Evolutionary conservation across 768 basidiomycete species (phyloP).

Genomic region (Neoboletus brunneissimus): DNA sequence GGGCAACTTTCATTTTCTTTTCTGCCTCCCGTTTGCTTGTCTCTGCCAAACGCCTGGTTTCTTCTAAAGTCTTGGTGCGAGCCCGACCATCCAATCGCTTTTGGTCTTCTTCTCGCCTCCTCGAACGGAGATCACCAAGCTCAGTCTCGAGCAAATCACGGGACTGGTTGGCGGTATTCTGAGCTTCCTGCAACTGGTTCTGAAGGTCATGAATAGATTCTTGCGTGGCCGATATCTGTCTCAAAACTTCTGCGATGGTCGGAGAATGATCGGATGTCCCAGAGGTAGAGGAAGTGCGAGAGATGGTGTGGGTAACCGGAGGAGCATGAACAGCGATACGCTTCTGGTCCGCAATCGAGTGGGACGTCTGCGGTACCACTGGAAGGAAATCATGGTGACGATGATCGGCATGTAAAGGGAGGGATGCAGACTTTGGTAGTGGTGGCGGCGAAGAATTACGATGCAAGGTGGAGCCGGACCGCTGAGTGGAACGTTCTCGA

Average conservation of each 20-base stretch:
- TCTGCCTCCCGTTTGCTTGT: slow-evolving; percentile 79
- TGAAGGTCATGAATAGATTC: slow-evolving; percentile 65
- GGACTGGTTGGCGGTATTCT: slow-evolving; percentile 52
- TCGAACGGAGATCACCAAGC: slow-evolving; percentile 67
- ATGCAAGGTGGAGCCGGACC: slow-evolving; percentile 34
- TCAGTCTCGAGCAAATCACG: slow-evolving; percentile 67
- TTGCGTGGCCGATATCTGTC: slow-evolving; percentile 65
- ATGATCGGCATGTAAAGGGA: slow-evolving; percentile 66
- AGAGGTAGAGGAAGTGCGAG: slow-evolving; percentile 23
- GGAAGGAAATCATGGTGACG: slow-evolving; percentile 29
- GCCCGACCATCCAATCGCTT: slow-evolving; percentile 73
- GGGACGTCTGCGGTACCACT: slow-evolving; percentile 22
- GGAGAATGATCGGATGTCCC: slow-evolving; percentile 58
- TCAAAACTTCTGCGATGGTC: slow-evolving; percentile 68
- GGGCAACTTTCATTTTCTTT: slow-evolving; percentile 75
- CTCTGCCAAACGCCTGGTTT: slow-evolving; percentile 82
- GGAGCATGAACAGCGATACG: slow-evolving; percentile 29
- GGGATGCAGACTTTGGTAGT: slow-evolving; percentile 74
- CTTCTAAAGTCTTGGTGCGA: slow-evolving; percentile 85
- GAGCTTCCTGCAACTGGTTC: slow-evolving; percentile 63
- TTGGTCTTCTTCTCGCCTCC: slow-evolving; percentile 81
- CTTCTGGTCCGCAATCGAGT: slow-evolving; percentile 24
- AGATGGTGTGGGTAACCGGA: slow-evolving; percentile 22
- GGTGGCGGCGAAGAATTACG: slow-evolving; percentile 80
- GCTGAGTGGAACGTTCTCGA: slow-evolving; percentile 53